Base-by-base conservation (phyloP, 768 basidiomycete genomes). In the Solioccasus polychromus region DNA sequence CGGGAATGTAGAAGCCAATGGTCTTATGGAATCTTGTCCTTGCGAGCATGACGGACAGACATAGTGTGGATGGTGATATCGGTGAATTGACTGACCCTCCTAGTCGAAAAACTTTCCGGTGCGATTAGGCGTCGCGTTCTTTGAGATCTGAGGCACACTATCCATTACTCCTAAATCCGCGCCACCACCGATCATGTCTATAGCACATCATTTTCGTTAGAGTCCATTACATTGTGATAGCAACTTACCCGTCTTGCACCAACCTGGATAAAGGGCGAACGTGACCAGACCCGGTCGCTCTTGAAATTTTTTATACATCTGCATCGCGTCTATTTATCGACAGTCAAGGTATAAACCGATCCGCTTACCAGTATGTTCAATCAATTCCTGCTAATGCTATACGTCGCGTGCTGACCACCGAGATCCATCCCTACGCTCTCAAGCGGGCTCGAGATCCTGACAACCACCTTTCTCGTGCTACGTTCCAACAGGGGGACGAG, bases 231-330 rank as follows among this genome's bases (percentile, higher is more conserved):
- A n/a, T n/a, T n/a, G n/a, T n/a, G n/a, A n/a, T n/a, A n/a, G n/a
- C n/a, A n/a, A 36, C 55, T 46, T 29, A 63, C 66, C 61, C 22
- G 61, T 68, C 53, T 68, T 68, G 14, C 67, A 67, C 66, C 67
- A 71, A 7, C 67, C 68, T 7, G 68, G 69, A 31, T 67, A 61
- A 17, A 69, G 23, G 17, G 58, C 50, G 22, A 68, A 53, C 3
- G 56, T 51, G 20, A 62, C 66, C 9, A 67, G 47, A 41, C 70
- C 61, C 0, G 63, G 59, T 23, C 59, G 55, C 29, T 60, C 65
- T 40, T 51, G 61, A 14, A 60, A 57, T 48, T 69, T 67, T 53
- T 71, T 69, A 39, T 64, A 64, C 18, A 65, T 67, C 67, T 70
- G 18, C 7, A n/a, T 17, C 14, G 5, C n/a, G 34, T 38, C 28